Base-by-base conservation (phyloP, 2,329 filamentous ascomycete genomes). In the Bipolaris victoriae region DNA sequence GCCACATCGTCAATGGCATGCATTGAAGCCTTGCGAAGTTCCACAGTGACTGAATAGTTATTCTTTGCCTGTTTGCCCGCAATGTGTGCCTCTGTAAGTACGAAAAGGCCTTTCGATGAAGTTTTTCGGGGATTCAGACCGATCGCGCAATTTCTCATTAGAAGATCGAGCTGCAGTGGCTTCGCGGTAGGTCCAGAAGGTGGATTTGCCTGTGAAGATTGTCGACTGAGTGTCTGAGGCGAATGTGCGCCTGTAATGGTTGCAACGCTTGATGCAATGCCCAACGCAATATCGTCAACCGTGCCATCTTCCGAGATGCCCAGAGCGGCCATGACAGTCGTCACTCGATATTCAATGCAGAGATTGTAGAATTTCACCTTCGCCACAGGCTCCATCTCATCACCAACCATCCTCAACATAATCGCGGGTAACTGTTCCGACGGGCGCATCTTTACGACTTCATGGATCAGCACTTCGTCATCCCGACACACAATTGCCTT, bases 321-420 rank as follows among this genome's bases (percentile, higher is more conserved):
- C 6, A 96, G 83, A 5, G 96, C 76, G 50, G 92, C 91, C 81
- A 96, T 89, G 0, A 97, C 76, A 0, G 90, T 91, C 0, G 91
- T 85, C 3, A 98, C 90, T 15, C 89, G 89, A 74, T 99, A 99
- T 72, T 99, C 96, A n/a, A 92, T 76, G 57, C 87, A 89, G 4
- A 96, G 66, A 60, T 96, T 92, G 75, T 90, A 90, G 40, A 98
- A 79, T 72, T 96, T 96, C 56, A 97, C 76, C 73, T 96, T 97
- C 64, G 97, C 81, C 6, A 91, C 88, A 0, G 96, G 94, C 62
- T 98, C 94, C 78, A 96, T 91, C 72, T 98, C 94, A 72, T 98
- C 93, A 0, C 92, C 92, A 63, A 99, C 90, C 79, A 97, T 90
- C 48, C 95, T 86, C 57, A 90, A 86, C 88, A 96, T 97, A 51